phyloP scores from a whole-genome alignment of 768 basidiomycete genomes.

The Cystobasidium onofrii region DNA sequence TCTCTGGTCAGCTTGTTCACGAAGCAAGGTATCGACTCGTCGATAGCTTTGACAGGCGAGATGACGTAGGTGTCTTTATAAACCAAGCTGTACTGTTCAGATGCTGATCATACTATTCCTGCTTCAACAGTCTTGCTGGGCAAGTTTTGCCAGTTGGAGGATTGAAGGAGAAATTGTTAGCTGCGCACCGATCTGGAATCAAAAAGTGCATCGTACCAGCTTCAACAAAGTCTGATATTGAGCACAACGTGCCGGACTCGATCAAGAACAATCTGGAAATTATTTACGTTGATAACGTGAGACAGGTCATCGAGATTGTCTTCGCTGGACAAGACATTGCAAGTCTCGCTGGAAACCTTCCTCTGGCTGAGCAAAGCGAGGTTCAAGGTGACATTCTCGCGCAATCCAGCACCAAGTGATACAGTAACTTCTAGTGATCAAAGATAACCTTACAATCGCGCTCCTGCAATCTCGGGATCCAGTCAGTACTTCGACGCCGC shows the following conservation, averaged over 20 bases:
- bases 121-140: slow-evolving; percentile 58
- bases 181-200: slow-evolving; percentile 93
- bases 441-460: no score
- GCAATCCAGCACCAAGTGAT: background rate
- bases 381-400: background rate
- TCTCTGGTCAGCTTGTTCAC: slow-evolving; percentile 89
- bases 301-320: slow-evolving; percentile 78
- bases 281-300: slow-evolving; percentile 88
- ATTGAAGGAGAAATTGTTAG: slow-evolving; percentile 64
- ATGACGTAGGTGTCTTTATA: slow-evolving; percentile 54
- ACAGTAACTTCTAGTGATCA: no score
- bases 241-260: slow-evolving; percentile 92
- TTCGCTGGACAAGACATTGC: slow-evolving; percentile 55
- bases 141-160: slow-evolving; percentile 51
- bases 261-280: slow-evolving; percentile 92
- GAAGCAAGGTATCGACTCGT: slow-evolving; percentile 46
- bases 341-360: slow-evolving; percentile 25
- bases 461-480: no score
- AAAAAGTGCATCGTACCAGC: slow-evolving; percentile 79
- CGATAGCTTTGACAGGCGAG: slow-evolving; percentile 95
- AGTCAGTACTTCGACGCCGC: no score
- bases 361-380: slow-evolving; percentile 27
- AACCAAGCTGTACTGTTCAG: background rate
- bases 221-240: slow-evolving; percentile 86
- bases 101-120: background rate